These are phyloP conservation scores for Boechera retrofracta DNA, from an alignment of 345 rosid genomes.

Conservation along the genomic window DNA sequence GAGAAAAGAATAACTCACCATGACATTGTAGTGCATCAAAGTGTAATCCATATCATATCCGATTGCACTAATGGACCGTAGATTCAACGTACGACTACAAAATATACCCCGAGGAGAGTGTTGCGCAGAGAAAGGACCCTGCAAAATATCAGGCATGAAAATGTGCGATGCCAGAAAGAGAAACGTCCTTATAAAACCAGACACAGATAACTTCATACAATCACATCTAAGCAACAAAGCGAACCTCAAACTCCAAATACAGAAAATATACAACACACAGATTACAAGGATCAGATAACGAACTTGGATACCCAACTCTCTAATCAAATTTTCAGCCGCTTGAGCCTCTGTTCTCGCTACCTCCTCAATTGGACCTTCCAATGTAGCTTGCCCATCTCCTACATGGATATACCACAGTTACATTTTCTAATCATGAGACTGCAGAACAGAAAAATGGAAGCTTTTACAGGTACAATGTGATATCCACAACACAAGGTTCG, in stretches of 20 bases:
- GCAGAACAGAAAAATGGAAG: conserved; percentile 23
- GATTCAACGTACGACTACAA: conserved; percentile 92
- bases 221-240: neutral
- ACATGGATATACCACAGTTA: conserved; percentile 25
- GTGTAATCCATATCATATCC: conserved; percentile 99
- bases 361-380: conserved; percentile 93
- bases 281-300: conserved; percentile 35
- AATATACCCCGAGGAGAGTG: conserved; percentile 91
- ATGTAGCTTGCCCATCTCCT: conserved; percentile 67
- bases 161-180: conserved; percentile 29
- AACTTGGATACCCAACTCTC: conserved; percentile 80
- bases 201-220: neutral
- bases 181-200: neutral
- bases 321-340: conserved; percentile 73
- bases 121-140: conserved; percentile 85
- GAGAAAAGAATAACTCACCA: conserved; percentile 51
- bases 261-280: neutral
- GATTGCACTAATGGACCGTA: conserved; percentile 92
- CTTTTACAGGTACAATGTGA: conserved; percentile 9
- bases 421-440: conserved; percentile 16
- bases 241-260: neutral
- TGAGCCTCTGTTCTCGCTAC: conserved; percentile 78
- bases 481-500: conserved; percentile 12
- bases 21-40: conserved; percentile 91
- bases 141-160: conserved; percentile 26